Conservation (phyloP, 2,329 filamentous ascomycete genomes). For the Acarospora socialis region DNA sequence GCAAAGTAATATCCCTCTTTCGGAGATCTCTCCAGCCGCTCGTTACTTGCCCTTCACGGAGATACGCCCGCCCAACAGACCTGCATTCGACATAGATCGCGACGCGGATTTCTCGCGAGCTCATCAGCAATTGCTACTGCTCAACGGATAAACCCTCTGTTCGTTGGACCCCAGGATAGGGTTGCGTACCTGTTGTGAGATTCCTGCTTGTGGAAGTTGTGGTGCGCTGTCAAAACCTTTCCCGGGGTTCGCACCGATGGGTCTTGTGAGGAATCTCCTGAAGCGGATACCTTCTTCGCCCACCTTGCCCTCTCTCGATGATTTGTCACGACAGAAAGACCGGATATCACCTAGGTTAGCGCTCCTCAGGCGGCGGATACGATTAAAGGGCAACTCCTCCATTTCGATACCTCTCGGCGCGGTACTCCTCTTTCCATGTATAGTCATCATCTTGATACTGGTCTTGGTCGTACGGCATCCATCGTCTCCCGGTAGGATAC, state of each 20-base stretch:
- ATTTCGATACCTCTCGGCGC: constrained; percentile 86
- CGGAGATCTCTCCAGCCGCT: constrained; percentile 6
- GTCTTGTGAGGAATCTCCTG: constrained; percentile 28
- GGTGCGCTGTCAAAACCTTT: background rate
- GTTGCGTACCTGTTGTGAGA: no score
- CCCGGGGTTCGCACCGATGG: constrained; percentile 21
- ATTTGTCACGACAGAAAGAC: constrained; percentile 28
- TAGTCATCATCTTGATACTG: constrained; percentile 82
- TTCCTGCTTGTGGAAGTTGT: background rate
- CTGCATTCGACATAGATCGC: constrained; percentile 1
- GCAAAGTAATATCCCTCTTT: background rate
- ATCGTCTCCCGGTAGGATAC: constrained; percentile 62
- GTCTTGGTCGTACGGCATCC: constrained; percentile 82
- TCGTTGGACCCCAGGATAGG: no score
- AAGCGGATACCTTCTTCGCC: constrained; percentile 32
- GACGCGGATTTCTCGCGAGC: background rate
- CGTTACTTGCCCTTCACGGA: no score
- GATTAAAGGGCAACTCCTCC: constrained; percentile 79
- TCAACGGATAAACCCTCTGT: background rate
- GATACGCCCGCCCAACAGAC: no score
- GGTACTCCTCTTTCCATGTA: constrained; percentile 80
- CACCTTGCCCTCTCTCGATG: constrained; percentile 29
- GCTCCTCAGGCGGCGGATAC: constrained; percentile 75
- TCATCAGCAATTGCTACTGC: background rate
- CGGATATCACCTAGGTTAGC: constrained; percentile 42